phyloP scores from a whole-genome alignment of 1,284 basidiomycete genomes.

The Cutaneotrichosporon spelunceum region DNA sequence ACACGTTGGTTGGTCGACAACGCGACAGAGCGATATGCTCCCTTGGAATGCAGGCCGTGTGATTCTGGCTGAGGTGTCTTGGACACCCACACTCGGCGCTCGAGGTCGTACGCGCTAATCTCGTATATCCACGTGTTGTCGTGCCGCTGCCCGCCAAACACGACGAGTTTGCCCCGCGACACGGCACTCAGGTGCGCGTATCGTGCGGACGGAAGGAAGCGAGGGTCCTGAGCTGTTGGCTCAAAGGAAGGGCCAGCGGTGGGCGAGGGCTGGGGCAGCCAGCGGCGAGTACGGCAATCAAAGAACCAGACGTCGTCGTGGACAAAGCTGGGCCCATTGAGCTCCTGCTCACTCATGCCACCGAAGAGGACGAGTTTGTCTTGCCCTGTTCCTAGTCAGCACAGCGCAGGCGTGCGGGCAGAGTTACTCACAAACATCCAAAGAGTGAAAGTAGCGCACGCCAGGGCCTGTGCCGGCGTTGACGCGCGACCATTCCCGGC shows the following conservation, averaged over 20 bases:
- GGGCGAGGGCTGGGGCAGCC: conserved; percentile 58
- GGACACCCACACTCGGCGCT: conserved; percentile 65
- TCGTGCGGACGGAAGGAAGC: conserved; percentile 67
- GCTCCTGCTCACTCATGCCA: conserved; percentile 65
- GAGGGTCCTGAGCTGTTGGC: conserved; percentile 33
- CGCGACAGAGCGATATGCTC: conserved; percentile 86
- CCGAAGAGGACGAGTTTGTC: conserved; percentile 85
- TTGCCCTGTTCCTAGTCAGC: conserved; percentile 59
- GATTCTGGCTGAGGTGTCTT: conserved; percentile 62
- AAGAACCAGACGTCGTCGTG: conserved; percentile 82
- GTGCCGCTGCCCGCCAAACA: conserved; percentile 87
- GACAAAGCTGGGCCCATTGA: conserved; percentile 60
- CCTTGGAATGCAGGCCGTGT: conserved; percentile 74
- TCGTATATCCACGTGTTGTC: conserved; percentile 73
- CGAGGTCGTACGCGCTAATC: conserved; percentile 78
- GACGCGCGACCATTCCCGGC: conserved; percentile 71
- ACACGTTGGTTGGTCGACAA: conserved; percentile 67
- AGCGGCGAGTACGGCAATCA: conserved; percentile 65
- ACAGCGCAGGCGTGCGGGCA: neutral
- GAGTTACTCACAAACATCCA: conserved; percentile 69
- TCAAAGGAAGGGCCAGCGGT: conserved; percentile 9
- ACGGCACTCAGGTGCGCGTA: conserved; percentile 88
- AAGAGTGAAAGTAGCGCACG: conserved; percentile 84
- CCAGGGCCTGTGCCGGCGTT: conserved; percentile 58
- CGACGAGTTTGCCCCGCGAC: conserved; percentile 74